Base-by-base conservation (phyloP, 2,329 filamentous ascomycete genomes). In the Fusarium decemcellulare region DNA sequence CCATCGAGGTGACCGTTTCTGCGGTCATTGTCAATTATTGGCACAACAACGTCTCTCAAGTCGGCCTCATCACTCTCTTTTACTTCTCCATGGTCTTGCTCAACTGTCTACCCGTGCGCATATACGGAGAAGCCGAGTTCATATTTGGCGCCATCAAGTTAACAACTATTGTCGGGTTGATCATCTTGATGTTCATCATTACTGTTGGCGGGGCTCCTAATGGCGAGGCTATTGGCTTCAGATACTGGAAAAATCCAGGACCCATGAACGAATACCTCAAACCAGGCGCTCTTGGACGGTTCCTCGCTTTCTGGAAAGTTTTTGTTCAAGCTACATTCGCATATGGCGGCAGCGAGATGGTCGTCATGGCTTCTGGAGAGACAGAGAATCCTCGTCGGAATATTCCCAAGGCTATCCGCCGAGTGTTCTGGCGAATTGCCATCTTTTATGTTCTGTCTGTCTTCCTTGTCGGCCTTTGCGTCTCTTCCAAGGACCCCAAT, bases 401-500 rank as follows among this genome's bases (percentile, higher is more conserved):
- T 78, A 88, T 92, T 60, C 90, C 90, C 61, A 90, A 90, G 80
- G 89, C 89, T 0, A 87, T 89, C 6, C 81, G 84, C 15, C 86
- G 88, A 46, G 90, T 90, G 71, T 83, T 91, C 71, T 89, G 83
- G 80, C 88, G 90, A 66, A 85, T 91, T 16, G 83, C 87, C 44
- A 74, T 90, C 69, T 91, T 91, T 77, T 91, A 91, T 76, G 87
- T 89, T 8, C 76, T 91, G n/a, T 85, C 86, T 4, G 86, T 87
- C 29, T 83, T 91, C 68, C 80, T 90, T 64, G 86, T 91, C 46
- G 89, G 90, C 55, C 83, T 88, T 72, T 82, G 91, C 59, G 87
- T 89, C 8, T 84, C 93, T 2, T 92, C 90, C 74, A 85, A 93
- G 70, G 88, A 95, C 71, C 68, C 81, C 0, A 84, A 85, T 8